Evolutionary conservation across 2,329 filamentous ascomycete species (phyloP), one percentile per base, ranked within the genome.

Genomic region (Apiospora pterosperma): DNA sequence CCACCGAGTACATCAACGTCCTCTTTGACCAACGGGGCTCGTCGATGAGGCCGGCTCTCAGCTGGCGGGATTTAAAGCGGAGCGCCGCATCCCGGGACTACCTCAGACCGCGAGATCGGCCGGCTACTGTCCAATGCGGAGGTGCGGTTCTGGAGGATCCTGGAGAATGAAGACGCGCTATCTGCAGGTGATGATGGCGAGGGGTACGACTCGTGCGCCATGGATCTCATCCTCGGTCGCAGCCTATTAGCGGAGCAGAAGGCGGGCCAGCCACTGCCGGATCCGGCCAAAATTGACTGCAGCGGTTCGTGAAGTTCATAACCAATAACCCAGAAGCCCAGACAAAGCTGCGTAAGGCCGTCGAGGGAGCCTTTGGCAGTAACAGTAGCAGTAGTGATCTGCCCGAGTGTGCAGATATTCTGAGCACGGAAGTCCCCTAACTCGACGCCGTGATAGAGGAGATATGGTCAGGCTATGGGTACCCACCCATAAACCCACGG

Each of bases 381-480:
- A 41, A 4, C 2, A 19, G 38, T 16, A 39, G 14, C n/a, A n/a
- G 61, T 8, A 72, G 74, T 5, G 31, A 69, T 7, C 36, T 68
- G 3, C 78, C 77, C 5, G 72, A 72, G 3, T 68, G 72, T 1
- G 62, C 69, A 5, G 76, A 78, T 34, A 76, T 81, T 12, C 62
- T 73, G 1, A 66, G 64, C 5, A 65, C 71, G 4, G 65, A 69
- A 3, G 67, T 78, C 25, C 77, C 76, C 2, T 82, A 82, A 61
- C 76, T 83, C 11, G 78, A 82, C 62, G 81, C 76, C 0, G 66
- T 70, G 2, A 71, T 79, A 11, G 79, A 82, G 65, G 81, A 83
- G 1, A 39, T n/a, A n/a, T n/a, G n/a, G n/a, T n/a, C n/a, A n/a
- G n/a, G n/a, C n/a, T n/a, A n/a, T n/a, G n/a, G n/a, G n/a, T n/a